Evolutionary conservation across 176 grass and related monocot genomes (phyloP).

Genomic region (Phragmites australis): DNA sequence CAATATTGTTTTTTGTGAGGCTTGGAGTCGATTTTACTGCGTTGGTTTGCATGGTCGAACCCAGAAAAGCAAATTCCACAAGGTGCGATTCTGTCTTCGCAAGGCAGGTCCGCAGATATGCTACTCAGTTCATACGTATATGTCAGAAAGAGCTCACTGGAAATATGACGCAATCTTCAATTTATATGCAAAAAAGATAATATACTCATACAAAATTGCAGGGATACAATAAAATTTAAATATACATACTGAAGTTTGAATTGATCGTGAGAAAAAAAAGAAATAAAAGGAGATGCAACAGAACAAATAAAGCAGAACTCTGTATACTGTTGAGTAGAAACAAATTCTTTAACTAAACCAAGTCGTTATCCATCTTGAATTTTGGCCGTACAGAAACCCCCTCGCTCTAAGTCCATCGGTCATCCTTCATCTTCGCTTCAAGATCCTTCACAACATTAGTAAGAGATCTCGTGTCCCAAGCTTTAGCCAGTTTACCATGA

Average conservation of each 20-base stretch:
- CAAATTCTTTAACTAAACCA: constrained; percentile 28
- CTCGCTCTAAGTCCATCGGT: background rate
- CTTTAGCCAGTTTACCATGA: constrained; percentile 52
- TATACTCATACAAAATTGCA: constrained; percentile 9
- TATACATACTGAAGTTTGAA: background rate
- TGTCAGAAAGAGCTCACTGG: background rate
- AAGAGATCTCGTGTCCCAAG: constrained; percentile 69
- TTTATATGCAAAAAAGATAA: background rate
- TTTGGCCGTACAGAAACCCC: background rate
- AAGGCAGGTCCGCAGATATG: too few species aligned
- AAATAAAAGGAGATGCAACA: background rate
- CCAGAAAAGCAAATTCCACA: too few species aligned
- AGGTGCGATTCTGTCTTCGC: too few species aligned
- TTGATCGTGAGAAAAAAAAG: background rate
- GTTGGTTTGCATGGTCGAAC: too few species aligned
- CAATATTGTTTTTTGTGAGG: background rate
- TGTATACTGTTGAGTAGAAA: constrained; percentile 1
- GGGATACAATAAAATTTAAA: background rate
- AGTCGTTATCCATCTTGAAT: constrained; percentile 1
- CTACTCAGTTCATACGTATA: too few species aligned
- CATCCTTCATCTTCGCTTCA: constrained; percentile 55
- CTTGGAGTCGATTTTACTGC: background rate
- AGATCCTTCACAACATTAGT: constrained; percentile 67
- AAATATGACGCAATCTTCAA: background rate
- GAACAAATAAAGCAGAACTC: background rate